Percentiles rank a stretch among this genome's conserved stretches.
Evolutionary conservation across 2,329 filamentous ascomycete species (phyloP).

Genomic region (Arthrobotrys iridis): DNA sequence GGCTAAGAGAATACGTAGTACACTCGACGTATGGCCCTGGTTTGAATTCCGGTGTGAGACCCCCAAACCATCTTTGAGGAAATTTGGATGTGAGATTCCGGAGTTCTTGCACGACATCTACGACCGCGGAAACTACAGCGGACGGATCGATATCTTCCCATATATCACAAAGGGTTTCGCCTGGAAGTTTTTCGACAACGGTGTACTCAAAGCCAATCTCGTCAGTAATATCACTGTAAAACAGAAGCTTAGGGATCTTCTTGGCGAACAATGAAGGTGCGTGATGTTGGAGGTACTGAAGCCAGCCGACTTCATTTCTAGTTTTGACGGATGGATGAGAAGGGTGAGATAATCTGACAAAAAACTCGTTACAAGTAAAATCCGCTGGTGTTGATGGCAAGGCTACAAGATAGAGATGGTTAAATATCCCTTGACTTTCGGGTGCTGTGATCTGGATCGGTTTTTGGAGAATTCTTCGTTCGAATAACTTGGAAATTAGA

Average conservation of each 20-base stretch:
- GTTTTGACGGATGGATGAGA: constrained; percentile 43
- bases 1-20: constrained; percentile 20
- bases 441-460: constrained; percentile 30
- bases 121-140: constrained; percentile 25
- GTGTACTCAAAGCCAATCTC: constrained; percentile 40
- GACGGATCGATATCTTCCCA: constrained; percentile 37
- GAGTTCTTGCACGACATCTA: constrained; percentile 33
- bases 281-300: constrained; percentile 26
- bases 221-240: constrained; percentile 28
- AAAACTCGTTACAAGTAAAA: constrained; percentile 39
- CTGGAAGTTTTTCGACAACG: constrained; percentile 31
- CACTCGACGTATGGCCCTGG: constrained; percentile 45
- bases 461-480: constrained; percentile 21
- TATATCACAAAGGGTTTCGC: constrained; percentile 40
- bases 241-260: constrained; percentile 26
- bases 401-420: constrained; percentile 32
- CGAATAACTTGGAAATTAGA: constrained; percentile 24
- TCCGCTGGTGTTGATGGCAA: constrained; percentile 20
- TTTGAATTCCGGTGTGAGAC: constrained; percentile 39
- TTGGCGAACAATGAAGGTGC: not conserved
- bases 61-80: constrained; percentile 28
- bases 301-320: constrained; percentile 42
- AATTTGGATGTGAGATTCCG: constrained; percentile 26
- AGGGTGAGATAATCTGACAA: constrained; percentile 28
- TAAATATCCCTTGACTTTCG: constrained; percentile 27